Evolutionary conservation across 2,329 filamentous ascomycete genomes (phyloP).

Genomic region (Mollisiaceae sp.): DNA sequence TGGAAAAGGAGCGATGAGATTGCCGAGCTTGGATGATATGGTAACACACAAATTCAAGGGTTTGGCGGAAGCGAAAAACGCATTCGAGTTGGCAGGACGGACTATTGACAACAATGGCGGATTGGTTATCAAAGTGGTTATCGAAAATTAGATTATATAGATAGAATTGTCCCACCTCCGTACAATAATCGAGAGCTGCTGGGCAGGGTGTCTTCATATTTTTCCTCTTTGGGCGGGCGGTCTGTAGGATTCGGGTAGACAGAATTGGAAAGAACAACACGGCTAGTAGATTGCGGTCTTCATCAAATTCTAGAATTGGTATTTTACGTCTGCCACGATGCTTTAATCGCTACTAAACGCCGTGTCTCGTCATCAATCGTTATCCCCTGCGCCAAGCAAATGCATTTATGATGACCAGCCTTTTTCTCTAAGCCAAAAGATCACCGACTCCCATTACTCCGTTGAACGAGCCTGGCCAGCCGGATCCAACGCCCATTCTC

Average conservation of each 20-base stretch:
- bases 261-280: conserved; percentile 18
- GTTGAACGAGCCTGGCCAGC: conserved; percentile 20
- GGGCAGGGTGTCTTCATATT: conserved; percentile 11
- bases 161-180: neutral
- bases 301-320: conserved; percentile 25
- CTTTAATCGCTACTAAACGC: conserved; percentile 32
- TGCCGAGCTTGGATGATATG: conserved; percentile 71
- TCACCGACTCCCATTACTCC: conserved; percentile 32
- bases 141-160: conserved; percentile 51
- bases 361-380: conserved; percentile 20
- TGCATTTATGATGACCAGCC: conserved; percentile 22
- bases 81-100: conserved; percentile 73
- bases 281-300: conserved; percentile 20
- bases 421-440: conserved; percentile 26
- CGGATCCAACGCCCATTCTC: conserved; percentile 11
- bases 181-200: conserved; percentile 8
- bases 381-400: conserved; percentile 28
- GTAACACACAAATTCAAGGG: conserved; percentile 76
- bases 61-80: conserved; percentile 63
- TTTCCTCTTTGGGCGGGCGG: conserved; percentile 14
- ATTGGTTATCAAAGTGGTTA: conserved; percentile 74
- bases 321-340: conserved; percentile 25
- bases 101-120: conserved; percentile 71
- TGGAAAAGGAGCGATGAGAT: conserved; percentile 52
- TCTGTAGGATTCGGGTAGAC: conserved; percentile 16